Evolutionary conservation across 2,329 filamentous ascomycete genomes (phyloP).

Genomic region (Fusarium napiforme): DNA sequence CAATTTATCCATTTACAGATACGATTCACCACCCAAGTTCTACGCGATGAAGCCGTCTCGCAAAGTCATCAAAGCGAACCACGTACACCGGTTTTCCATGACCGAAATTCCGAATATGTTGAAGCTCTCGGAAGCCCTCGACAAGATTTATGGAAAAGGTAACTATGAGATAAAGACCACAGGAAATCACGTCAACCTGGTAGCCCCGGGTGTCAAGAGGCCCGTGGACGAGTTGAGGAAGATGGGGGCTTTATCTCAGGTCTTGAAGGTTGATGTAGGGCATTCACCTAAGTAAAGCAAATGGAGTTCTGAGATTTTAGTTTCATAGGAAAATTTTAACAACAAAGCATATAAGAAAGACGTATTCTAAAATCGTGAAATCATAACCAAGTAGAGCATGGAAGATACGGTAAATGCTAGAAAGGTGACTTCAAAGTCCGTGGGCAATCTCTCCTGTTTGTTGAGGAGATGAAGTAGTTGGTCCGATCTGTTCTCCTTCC

Average conservation of each 20-base stretch:
- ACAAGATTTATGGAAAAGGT: constrained; percentile 3
- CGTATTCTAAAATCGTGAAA: neutral
- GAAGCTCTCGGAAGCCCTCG: neutral
- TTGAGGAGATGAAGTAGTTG: neutral
- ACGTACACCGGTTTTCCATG: neutral
- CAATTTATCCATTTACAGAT: neutral
- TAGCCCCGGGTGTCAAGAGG: neutral
- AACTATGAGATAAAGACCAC: neutral
- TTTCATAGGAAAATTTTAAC: neutral
- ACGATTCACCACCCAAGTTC: accelerated
- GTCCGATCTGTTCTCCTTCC: neutral
- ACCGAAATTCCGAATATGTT: neutral
- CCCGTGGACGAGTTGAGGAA: constrained; percentile 1
- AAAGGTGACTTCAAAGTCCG: neutral
- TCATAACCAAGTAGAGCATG: accelerated
- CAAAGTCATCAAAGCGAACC: too few relatives aligned
- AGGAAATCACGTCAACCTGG: neutral
- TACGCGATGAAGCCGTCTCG: neutral
- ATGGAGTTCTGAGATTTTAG: neutral
- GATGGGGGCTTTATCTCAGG: neutral
- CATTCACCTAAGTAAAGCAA: neutral
- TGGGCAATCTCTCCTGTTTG: neutral
- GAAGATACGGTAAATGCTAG: neutral
- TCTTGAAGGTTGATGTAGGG: neutral
- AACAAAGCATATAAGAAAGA: neutral